These are phyloP conservation scores for Microsporum audouinii DNA, from an alignment of 2,329 filamentous ascomycete genomes.

Conservation along the genomic window DNA sequence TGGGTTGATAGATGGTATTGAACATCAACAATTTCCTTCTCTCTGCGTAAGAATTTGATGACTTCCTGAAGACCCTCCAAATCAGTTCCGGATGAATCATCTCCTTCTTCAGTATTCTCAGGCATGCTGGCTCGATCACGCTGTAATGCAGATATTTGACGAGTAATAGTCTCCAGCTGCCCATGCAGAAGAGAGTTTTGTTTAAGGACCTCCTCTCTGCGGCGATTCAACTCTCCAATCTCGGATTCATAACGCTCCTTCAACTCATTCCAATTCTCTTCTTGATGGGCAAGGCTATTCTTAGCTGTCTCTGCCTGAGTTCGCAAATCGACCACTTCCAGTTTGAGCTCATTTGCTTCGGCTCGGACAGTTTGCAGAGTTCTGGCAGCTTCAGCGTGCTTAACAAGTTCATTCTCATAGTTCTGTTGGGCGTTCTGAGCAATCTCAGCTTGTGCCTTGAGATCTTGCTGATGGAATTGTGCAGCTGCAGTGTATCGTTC, in stretches of 20 bases:
- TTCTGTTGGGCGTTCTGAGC: conserved; percentile 86
- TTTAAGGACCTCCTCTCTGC: conserved; percentile 70
- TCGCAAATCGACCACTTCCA: conserved; percentile 60
- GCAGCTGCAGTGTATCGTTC: conserved; percentile 68
- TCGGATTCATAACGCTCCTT: conserved; percentile 73
- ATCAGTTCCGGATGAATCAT: conserved; percentile 43
- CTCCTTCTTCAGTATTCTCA: conserved; percentile 38
- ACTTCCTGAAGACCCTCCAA: conserved; percentile 76
- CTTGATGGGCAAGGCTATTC: conserved; percentile 63
- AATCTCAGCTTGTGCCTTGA: conserved; percentile 87
- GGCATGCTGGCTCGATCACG: conserved; percentile 54
- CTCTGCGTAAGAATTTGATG: conserved; percentile 78
- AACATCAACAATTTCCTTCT: conserved; percentile 97
- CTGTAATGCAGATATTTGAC: conserved; percentile 69
- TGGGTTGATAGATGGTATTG: conserved; percentile 82
- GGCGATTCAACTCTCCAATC: conserved; percentile 61
- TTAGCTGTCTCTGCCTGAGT: conserved; percentile 80
- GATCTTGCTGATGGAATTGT: conserved; percentile 77
- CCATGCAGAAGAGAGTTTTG: conserved; percentile 87
- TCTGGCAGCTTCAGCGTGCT: conserved; percentile 91
- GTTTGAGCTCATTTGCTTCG: conserved; percentile 73
- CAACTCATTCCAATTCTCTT: conserved; percentile 78
- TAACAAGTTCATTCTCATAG: conserved; percentile 87
- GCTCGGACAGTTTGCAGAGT: conserved; percentile 64
- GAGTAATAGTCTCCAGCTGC: conserved; percentile 71